A percentile compares a stretch with the other conserved stretches of the same genome.
phyloP scores from a whole-genome alignment of 768 basidiomycete genomes.

The Panus rudis region DNA sequence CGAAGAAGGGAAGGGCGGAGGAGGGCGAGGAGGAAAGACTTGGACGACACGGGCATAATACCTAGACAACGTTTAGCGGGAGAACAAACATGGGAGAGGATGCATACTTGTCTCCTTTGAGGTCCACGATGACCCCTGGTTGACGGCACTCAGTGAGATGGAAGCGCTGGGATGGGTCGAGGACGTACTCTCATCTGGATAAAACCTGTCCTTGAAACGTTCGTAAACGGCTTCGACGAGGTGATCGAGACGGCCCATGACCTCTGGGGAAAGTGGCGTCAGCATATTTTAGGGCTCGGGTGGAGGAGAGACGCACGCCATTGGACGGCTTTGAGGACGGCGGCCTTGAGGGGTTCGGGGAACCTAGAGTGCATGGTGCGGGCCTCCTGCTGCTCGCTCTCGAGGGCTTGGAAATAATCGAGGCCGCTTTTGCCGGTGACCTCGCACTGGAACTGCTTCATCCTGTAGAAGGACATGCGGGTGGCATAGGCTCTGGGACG shows the following conservation, averaged over 20 bases:
- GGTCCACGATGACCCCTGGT: constrained; percentile 81
- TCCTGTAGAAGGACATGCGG: constrained; percentile 90
- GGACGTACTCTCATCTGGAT: constrained; percentile 76
- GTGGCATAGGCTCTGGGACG: constrained; percentile 65
- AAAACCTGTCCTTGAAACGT: constrained; percentile 95
- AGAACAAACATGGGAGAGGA: constrained; percentile 11
- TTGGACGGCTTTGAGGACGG: constrained; percentile 88
- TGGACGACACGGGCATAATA: constrained; percentile 78
- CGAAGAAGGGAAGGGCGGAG: constrained; percentile 2
- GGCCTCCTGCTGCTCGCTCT: constrained; percentile 87
- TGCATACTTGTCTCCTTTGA: constrained; percentile 77
- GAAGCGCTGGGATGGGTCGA: constrained; percentile 9
- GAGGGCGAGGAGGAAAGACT: constrained; percentile 53
- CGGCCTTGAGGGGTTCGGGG: constrained; percentile 86
- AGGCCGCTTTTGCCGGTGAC: constrained; percentile 91
- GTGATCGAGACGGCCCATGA: constrained; percentile 92
- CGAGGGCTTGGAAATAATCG: constrained; percentile 90
- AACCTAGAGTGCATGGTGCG: constrained; percentile 86
- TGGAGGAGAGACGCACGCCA: constrained; percentile 69
- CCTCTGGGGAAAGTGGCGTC: constrained; percentile 51
- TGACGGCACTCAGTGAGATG: neutral
- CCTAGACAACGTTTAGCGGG: constrained; percentile 30
- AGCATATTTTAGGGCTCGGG: constrained; percentile 4
- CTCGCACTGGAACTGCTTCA: constrained; percentile 96
- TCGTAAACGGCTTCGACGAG: constrained; percentile 93